These are phyloP conservation scores for Sorghum bicolor DNA, from an alignment of 176 grass and related monocot genomes.

Conservation along the genomic window Sorghum_bicolor_NCBIv3 NC_012876.2:6409501-6410000, in stretches of 20 bases:
- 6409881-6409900: constrained; percentile 61
- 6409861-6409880: constrained; percentile 38
- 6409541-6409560: constrained; percentile 89
- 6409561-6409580: constrained; percentile 71
- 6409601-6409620: constrained; percentile 1
- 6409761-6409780: constrained; percentile 48
- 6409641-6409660: background rate
- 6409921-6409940: constrained; percentile 40
- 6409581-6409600: constrained; percentile 96
- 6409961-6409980: too few relatives aligned
- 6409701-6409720: constrained; percentile 74
- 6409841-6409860: background rate
- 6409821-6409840: background rate
- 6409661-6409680: background rate
- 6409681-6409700: constrained; percentile 38
- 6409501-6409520: background rate
- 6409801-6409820: background rate
- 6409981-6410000: too few relatives aligned
- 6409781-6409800: constrained; percentile 35
- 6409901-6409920: constrained; percentile 38
- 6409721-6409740: constrained; percentile 61
- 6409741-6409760: constrained; percentile 63
- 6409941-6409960: background rate
- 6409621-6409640: background rate
- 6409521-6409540: constrained; percentile 72